Conservation (phyloP, 2,329 filamentous ascomycete species). For the Tolypocladium endophyticum region DNA sequence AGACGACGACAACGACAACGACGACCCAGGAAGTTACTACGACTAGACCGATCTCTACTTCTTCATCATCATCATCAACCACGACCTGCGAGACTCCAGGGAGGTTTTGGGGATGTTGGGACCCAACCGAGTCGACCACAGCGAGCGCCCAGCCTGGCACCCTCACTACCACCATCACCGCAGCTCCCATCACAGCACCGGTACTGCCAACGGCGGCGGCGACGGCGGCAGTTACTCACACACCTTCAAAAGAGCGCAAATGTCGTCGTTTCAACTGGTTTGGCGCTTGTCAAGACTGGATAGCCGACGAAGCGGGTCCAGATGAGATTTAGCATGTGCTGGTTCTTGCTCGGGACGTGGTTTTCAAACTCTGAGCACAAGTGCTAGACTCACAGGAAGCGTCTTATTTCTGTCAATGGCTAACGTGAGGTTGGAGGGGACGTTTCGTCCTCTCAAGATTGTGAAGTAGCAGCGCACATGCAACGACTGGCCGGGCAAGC, state of each 20-base stretch:
- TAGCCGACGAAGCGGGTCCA: slow-evolving; percentile 12
- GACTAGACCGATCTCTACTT: slow-evolving; percentile 10
- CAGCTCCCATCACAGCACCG: slow-evolving; percentile 19
- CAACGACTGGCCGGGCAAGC: background rate
- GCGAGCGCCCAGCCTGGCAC: slow-evolving; percentile 9
- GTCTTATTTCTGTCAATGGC: background rate
- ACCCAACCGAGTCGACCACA: slow-evolving; percentile 22
- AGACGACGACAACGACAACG: slow-evolving; percentile 20
- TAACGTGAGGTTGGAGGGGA: background rate
- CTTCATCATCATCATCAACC: slow-evolving; percentile 18
- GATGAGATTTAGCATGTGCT: slow-evolving; percentile 18
- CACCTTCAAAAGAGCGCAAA: slow-evolving; percentile 14
- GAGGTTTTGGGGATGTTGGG: slow-evolving; percentile 45
- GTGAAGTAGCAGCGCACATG: background rate
- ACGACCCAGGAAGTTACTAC: slow-evolving; percentile 20
- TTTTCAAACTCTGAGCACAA: background rate
- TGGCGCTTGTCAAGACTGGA: slow-evolving; percentile 29
- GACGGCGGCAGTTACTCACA: slow-evolving; percentile 13
- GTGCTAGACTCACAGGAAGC: background rate
- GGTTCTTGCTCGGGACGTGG: background rate
- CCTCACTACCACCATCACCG: slow-evolving; percentile 12
- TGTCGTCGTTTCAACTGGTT: slow-evolving; percentile 30
- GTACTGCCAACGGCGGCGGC: slow-evolving; percentile 17
- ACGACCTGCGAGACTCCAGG: slow-evolving; percentile 40
- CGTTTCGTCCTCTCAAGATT: background rate